These are phyloP conservation scores for Entomortierella lignicola DNA, from an alignment of 192 early-diverging fungal species.

Conservation along the genomic window DNA sequence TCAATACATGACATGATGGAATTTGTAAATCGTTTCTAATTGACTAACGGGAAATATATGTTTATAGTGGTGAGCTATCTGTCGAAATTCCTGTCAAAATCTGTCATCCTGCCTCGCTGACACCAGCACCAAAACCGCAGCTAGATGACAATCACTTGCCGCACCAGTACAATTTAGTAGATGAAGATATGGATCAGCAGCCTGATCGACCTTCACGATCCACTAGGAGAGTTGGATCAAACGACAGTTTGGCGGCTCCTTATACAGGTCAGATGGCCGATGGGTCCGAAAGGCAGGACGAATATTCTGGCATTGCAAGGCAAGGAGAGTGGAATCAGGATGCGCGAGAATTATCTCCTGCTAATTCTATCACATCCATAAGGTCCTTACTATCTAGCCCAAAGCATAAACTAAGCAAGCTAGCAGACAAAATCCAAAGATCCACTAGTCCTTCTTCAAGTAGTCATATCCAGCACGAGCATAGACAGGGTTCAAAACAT, in stretches of 20 bases:
- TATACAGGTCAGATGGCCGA: neutral
- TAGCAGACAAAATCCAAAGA: constrained; percentile 51
- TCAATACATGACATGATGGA: no score
- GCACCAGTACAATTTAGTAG: constrained; percentile 57
- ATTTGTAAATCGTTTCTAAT: no score
- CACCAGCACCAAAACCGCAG: constrained; percentile 55
- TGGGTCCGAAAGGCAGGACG: constrained; percentile 17
- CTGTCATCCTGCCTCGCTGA: constrained; percentile 65
- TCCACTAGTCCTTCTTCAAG: constrained; percentile 56
- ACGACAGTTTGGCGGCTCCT: constrained; percentile 10
- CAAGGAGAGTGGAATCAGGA: constrained; percentile 38
- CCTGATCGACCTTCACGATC: constrained; percentile 12
- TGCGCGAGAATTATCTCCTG: constrained; percentile 34
- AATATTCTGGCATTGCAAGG: constrained; percentile 6
- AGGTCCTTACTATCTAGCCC: constrained; percentile 27
- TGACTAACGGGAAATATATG: neutral
- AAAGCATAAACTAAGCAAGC: constrained; percentile 40
- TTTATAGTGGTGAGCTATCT: constrained; percentile 61
- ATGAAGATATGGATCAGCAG: constrained; percentile 44
- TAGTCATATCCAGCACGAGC: constrained; percentile 41
- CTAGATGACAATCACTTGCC: constrained; percentile 50
- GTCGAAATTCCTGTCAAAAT: constrained; percentile 68
- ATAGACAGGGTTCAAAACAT: constrained; percentile 43
- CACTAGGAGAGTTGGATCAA: constrained; percentile 30
- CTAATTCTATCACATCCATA: constrained; percentile 50